Percentiles rank a stretch among this genome's conserved stretches.
These are phyloP conservation scores for Saccharomycopsis lassenensis DNA, from an alignment of 805 yeast genomes.

Conservation along the genomic window DNA sequence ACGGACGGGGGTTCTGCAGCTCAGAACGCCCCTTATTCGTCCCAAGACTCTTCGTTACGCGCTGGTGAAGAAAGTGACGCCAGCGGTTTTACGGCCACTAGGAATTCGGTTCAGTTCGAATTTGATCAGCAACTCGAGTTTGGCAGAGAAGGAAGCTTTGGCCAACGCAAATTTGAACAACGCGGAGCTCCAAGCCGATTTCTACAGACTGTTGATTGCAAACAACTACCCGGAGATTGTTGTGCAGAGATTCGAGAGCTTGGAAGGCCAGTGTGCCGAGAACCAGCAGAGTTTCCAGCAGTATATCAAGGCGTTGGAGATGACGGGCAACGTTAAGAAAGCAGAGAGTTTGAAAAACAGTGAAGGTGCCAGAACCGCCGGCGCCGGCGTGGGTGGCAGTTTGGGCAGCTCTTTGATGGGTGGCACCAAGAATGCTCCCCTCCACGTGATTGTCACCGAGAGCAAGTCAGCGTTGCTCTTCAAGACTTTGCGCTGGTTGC, in stretches of 20 bases:
- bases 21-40: too few relatives aligned
- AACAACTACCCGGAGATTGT: conserved; percentile 93
- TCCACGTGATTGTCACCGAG: conserved; percentile 89
- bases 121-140: conserved; percentile 10
- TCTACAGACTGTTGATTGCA: conserved; percentile 62
- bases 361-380: conserved; percentile 20
- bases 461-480: conserved; percentile 66
- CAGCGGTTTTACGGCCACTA: neutral
- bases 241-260: conserved; percentile 86
- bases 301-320: conserved; percentile 72
- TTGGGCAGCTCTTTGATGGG: conserved; percentile 28
- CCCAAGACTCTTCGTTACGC: too few relatives aligned
- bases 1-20: too few relatives aligned
- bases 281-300: conserved; percentile 68
- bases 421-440: conserved; percentile 72
- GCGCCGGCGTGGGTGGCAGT: conserved; percentile 11
- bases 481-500: conserved; percentile 81
- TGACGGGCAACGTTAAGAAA: conserved; percentile 65
- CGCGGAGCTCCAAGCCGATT: conserved; percentile 68
- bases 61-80: too few relatives aligned
- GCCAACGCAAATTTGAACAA: conserved; percentile 71
- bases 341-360: conserved; percentile 38
- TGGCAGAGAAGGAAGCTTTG: conserved; percentile 65
- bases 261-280: conserved; percentile 85
- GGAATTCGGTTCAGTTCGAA: neutral